Conservation (phyloP, 345 rosid genomes). For the Bruguiera sexangula region DNA sequence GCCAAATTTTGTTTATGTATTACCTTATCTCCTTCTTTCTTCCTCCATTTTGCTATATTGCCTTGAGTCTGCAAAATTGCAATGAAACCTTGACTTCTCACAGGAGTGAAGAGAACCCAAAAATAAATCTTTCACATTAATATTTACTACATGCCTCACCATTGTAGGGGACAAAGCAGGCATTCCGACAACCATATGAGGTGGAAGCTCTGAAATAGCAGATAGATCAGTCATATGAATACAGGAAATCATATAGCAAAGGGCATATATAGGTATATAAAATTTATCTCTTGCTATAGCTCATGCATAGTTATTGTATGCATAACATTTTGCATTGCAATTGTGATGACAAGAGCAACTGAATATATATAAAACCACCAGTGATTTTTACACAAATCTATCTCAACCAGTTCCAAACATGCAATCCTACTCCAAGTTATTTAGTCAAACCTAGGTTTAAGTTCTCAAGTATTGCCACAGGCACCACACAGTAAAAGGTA, state of each 20-base stretch:
- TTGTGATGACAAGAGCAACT: too few species aligned
- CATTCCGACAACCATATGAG: constrained; percentile 73
- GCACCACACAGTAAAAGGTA: not conserved
- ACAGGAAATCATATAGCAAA: not conserved
- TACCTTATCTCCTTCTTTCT: constrained; percentile 98
- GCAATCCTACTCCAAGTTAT: not conserved
- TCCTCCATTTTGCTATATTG: constrained; percentile 81
- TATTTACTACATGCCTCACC: constrained; percentile 46
- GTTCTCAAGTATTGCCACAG: not conserved
- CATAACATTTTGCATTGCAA: too few species aligned
- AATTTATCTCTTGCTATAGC: too few species aligned
- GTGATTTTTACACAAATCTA: not conserved
- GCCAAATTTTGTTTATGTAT: constrained; percentile 18
- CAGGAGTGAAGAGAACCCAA: constrained; percentile 18
- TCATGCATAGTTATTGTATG: too few species aligned
- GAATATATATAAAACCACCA: not conserved
- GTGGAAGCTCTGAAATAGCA: constrained; percentile 48
- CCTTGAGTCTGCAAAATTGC: constrained; percentile 77
- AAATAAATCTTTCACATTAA: constrained; percentile 3
- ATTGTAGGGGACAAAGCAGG: constrained; percentile 98
- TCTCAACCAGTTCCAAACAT: too few species aligned
- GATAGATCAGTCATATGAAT: constrained; percentile 8
- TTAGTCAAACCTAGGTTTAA: not conserved
- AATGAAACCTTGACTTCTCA: constrained; percentile 23
- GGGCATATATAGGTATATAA: too few species aligned